Base-by-base conservation (phyloP, 2,329 filamentous ascomycete species). In the Ceratocystis albifundus region DNA sequence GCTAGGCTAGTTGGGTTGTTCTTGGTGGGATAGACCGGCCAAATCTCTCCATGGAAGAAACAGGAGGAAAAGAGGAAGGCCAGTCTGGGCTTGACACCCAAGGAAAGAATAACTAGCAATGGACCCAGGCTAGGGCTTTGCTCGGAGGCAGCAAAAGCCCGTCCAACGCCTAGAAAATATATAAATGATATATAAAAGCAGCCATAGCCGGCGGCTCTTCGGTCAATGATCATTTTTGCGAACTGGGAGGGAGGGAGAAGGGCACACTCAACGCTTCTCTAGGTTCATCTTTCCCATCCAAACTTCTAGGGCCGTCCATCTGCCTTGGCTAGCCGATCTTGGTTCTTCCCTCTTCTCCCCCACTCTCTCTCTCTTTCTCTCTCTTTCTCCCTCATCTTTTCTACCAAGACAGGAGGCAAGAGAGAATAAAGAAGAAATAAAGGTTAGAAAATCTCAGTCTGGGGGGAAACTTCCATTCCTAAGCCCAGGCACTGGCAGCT, bases 391-490 rank as follows among this genome's bases (percentile, higher is more conserved):
- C 46, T 48, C 4, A 3, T 8, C 46, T n/a, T 22, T n/a, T n/a
- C 17, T 6, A 20, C 46, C 20, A 48, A 48, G 20, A n/a, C 15
- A 8, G 6, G 20, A 20, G 20, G 45, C 45, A 48, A 20, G 10
- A 50, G 22, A 20, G 22, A 20, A 50, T 50, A n/a, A 25, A 20
- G n/a, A 28, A 17, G 12, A 30, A 57, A 57, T 57, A 30, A 57
- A 57, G 22, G 22, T 12, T 57, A 15, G 53, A 30, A 30, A 57
- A 57, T 57, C 22, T 57, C 4, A 30, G 48, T 50, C 28, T 30
- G 53, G 53, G 28, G 28, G 53, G 53, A 57, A 57, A 57, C 53
- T 28, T 28, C 32, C 53, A 57, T 57, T 57, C 53, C 20, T 32
- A 17, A 30, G 4, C 5, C 53, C 53, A 32, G 22, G 53, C 10